Evolutionary conservation across 192 early-diverging fungal genomes (phyloP).

Genomic region (Anaeromyces robustus): DNA sequence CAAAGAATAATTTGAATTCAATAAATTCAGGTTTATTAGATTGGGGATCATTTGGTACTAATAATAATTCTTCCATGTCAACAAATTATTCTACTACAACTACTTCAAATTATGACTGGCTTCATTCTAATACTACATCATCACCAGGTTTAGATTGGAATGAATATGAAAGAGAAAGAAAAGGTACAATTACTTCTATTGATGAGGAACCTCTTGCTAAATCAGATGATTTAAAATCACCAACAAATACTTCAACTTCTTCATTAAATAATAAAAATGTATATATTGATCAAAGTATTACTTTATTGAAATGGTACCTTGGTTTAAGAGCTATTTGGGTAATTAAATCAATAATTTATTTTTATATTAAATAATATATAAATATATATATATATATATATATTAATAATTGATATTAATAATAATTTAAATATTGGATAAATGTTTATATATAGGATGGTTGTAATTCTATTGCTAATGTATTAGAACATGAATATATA

Average conservation of each 20-base stretch:
- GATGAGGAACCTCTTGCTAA: not conserved
- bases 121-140: not conserved
- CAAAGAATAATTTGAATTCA: not conserved
- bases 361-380: conserved; percentile 6
- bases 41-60: not conserved
- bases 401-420: not conserved
- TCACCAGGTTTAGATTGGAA: not conserved
- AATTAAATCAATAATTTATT: conserved; percentile 4
- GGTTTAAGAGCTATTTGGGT: conserved; percentile 46
- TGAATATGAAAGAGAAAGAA: not conserved
- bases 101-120: not conserved
- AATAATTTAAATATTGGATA: no score
- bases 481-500: conserved; percentile 26
- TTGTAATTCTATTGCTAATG: conserved; percentile 19
- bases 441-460: conserved; percentile 8
- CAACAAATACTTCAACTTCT: not conserved
- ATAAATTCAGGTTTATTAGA: not conserved
- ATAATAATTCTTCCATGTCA: no score
- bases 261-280: conserved; percentile 1
- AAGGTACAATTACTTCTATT: not conserved
- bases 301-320: conserved; percentile 40
- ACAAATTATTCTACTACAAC: not conserved
- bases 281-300: conserved; percentile 14
- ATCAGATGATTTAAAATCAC: not conserved
- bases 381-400: not conserved